Conservation (phyloP, 768 basidiomycete species). For the Strobilomyces echinocephalus region DNA sequence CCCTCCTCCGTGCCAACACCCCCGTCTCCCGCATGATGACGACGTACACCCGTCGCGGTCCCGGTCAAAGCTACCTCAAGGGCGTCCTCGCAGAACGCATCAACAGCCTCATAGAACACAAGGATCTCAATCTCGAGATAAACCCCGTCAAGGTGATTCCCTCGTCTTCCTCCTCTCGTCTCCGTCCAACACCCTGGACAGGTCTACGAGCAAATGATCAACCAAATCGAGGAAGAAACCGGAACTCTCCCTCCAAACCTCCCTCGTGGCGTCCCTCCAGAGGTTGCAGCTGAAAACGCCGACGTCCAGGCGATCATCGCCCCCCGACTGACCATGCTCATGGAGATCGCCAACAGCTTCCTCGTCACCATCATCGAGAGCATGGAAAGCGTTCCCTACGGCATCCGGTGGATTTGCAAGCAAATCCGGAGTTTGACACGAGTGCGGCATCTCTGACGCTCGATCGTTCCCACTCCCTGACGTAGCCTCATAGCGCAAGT, state of each 20-base stretch:
- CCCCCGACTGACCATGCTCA: conserved; percentile 95
- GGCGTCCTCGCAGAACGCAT: conserved; percentile 96
- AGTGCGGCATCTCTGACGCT: conserved; percentile 42
- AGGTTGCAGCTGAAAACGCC: conserved; percentile 87
- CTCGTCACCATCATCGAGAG: conserved; percentile 96
- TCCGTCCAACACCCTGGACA: conserved; percentile 26
- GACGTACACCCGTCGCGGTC: conserved; percentile 97
- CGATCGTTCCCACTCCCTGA: conserved; percentile 6
- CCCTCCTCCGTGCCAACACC: conserved; percentile 94
- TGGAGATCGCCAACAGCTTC: conserved; percentile 99
- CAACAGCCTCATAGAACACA: conserved; percentile 98
- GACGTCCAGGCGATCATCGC: conserved; percentile 99
- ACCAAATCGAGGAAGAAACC: conserved; percentile 97
- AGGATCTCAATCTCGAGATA: conserved; percentile 98
- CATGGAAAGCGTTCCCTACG: conserved; percentile 97
- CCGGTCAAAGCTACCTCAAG: conserved; percentile 98
- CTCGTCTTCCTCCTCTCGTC: background rate
- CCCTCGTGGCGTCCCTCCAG: conserved; percentile 89
- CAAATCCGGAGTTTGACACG: conserved; percentile 95
- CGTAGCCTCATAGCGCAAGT: conserved; percentile 70
- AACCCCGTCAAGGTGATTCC: conserved; percentile 87
- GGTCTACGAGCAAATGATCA: conserved; percentile 99
- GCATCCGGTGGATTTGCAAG: conserved; percentile 99
- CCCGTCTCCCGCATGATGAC: conserved; percentile 99
- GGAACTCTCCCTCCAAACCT: conserved; percentile 87